phyloP scores from a whole-genome alignment of 2,329 filamentous ascomycete genomes.

The Alternaria infectoria region DNA sequence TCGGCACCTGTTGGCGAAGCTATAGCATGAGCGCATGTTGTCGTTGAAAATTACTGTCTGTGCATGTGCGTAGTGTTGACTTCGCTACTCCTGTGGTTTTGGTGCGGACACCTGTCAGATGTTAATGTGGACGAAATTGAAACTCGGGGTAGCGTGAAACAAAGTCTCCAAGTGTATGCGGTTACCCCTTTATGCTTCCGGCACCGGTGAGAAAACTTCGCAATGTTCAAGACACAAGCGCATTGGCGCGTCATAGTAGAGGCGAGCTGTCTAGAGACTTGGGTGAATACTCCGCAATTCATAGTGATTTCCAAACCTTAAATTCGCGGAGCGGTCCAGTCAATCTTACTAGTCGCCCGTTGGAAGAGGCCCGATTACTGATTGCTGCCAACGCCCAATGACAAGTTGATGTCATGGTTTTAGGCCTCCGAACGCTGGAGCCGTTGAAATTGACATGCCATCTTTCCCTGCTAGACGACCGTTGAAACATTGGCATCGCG shows the following conservation, averaged over 20 bases:
- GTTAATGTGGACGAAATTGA: not conserved
- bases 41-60: not conserved
- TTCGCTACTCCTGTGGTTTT: not conserved
- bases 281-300: not conserved
- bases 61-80: not conserved
- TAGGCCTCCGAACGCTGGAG: not conserved
- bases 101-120: conserved; percentile 8
- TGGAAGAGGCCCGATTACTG: conserved; percentile 7
- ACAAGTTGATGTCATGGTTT: not conserved
- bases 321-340: not conserved
- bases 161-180: not conserved
- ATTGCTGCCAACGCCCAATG: not conserved
- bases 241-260: not conserved
- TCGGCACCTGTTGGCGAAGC: conserved; percentile 33
- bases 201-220: not conserved
- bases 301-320: not conserved
- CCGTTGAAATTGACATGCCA: not conserved
- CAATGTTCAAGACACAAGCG: not conserved
- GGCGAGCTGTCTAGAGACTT: not conserved
- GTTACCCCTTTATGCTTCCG: not conserved
- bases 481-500: conserved; percentile 1
- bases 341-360: not conserved
- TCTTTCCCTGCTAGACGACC: not conserved
- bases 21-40: conserved; percentile 14
- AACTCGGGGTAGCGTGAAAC: conserved; percentile 14